phyloP scores from a whole-genome alignment of 305 asterid genomes.

The Euphrasia arctica region DNA sequence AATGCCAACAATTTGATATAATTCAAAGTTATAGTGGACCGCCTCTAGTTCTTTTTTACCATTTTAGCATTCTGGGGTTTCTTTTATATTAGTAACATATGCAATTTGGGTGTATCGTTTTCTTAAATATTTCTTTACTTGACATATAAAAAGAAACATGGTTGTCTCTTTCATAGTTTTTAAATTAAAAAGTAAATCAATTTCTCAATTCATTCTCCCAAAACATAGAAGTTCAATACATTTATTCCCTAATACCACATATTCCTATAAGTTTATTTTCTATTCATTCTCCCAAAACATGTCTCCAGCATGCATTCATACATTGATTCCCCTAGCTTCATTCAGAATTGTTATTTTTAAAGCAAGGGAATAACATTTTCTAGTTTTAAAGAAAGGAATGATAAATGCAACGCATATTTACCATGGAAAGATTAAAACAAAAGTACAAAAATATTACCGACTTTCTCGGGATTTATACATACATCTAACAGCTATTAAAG shows the following conservation, averaged over 20 bases:
- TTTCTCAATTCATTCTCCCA: slow-evolving; percentile 4
- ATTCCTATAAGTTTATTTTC: background rate
- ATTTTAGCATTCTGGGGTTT: background rate
- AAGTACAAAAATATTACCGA: background rate
- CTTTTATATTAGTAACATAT: background rate
- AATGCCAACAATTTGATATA: too few relatives aligned
- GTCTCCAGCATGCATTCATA: background rate
- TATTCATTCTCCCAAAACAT: background rate
- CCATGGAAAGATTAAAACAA: too few relatives aligned
- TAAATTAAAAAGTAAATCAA: background rate
- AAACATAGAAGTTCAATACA: background rate
- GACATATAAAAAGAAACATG: background rate
- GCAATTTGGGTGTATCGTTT: background rate
- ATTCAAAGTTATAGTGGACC: too few relatives aligned
- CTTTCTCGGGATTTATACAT: background rate
- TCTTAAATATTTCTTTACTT: background rate
- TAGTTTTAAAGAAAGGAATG: background rate
- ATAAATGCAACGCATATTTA: background rate
- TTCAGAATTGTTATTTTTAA: background rate
- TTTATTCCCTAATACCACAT: too few relatives aligned
- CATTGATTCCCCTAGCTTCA: background rate
- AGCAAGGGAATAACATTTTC: background rate
- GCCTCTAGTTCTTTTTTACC: background rate
- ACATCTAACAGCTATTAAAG: background rate
- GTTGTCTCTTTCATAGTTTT: background rate